These are phyloP conservation scores for Vigna unguiculata DNA, from an alignment of 306 rosid genomes.

Conservation along the genomic window DNA sequence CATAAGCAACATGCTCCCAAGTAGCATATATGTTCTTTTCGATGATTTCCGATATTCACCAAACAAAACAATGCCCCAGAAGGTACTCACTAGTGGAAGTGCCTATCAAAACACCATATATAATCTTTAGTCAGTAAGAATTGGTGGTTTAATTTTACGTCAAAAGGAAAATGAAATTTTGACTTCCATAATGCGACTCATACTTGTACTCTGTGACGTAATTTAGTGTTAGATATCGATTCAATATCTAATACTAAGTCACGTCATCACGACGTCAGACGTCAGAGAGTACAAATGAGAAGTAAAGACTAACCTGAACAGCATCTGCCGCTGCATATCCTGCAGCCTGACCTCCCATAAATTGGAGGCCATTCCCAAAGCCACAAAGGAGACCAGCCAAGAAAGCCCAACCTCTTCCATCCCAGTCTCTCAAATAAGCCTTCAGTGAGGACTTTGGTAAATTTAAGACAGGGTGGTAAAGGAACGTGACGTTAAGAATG, in stretches of 20 bases:
- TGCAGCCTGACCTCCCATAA: constrained; percentile 99
- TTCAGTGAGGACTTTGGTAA: constrained; percentile 74
- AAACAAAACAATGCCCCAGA: constrained; percentile 80
- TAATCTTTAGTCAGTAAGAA: background rate
- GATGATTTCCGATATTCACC: constrained; percentile 91
- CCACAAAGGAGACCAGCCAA: constrained; percentile 93
- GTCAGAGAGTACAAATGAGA: too few relatives aligned
- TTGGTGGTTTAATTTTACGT: too few relatives aligned
- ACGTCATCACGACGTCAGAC: too few relatives aligned
- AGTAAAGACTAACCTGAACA: constrained; percentile 70
- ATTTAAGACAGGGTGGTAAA: constrained; percentile 75
- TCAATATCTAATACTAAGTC: too few relatives aligned
- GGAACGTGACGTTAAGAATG: constrained; percentile 73
- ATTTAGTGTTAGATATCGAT: too few relatives aligned
- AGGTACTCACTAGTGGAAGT: constrained; percentile 92
- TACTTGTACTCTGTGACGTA: too few relatives aligned
- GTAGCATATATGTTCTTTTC: constrained; percentile 68
- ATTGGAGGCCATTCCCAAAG: constrained; percentile 90
- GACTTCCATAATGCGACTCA: too few relatives aligned
- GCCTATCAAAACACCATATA: constrained; percentile 60
- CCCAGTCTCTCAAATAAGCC: constrained; percentile 82
- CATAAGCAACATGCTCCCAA: constrained; percentile 74
- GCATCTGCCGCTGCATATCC: constrained; percentile 99
- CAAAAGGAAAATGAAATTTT: too few relatives aligned
- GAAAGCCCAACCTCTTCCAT: constrained; percentile 96